A percentile compares a stretch with the other conserved stretches of the same genome.
These are phyloP conservation scores for Saccharomycopsis fermentans DNA, from an alignment of 805 yeast species.

Conservation along the genomic window DNA sequence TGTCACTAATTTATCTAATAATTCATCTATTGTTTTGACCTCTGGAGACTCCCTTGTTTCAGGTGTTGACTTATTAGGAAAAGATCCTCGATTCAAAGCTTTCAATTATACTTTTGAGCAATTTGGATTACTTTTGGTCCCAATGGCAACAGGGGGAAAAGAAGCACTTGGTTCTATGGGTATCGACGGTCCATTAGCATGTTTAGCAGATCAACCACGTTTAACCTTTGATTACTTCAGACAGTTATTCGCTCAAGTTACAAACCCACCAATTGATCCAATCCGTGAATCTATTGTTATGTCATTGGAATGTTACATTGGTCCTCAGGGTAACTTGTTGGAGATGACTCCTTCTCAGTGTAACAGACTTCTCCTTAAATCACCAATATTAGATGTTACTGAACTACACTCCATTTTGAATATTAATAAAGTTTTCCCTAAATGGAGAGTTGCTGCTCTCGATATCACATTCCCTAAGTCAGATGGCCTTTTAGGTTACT, in stretches of 20 bases:
- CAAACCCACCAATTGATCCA: conserved; percentile 98
- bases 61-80: conserved; percentile 42
- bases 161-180: conserved; percentile 99
- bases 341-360: conserved; percentile 92
- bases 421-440: conserved; percentile 66
- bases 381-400: conserved; percentile 69
- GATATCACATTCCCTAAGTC: conserved; percentile 81
- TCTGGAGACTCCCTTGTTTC: not conserved
- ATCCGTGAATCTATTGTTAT: conserved; percentile 93
- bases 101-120: conserved; percentile 96
- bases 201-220: conserved; percentile 87
- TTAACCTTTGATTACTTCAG: conserved; percentile 88
- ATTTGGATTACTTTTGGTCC: conserved; percentile 68
- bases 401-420: conserved; percentile 70
- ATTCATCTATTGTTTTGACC: conserved; percentile 6
- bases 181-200: conserved; percentile 91
- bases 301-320: conserved; percentile 94
- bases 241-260: conserved; percentile 94
- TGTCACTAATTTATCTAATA: conserved; percentile 18
- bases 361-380: conserved; percentile 69
- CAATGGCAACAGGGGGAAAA: conserved; percentile 88
- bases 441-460: conserved; percentile 73
- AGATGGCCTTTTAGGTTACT: conserved; percentile 82
- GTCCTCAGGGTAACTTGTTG: conserved; percentile 94
- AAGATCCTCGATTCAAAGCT: conserved; percentile 75